Base-by-base conservation (phyloP, 2,329 filamentous ascomycete genomes). In the Nemania sp. region DNA sequence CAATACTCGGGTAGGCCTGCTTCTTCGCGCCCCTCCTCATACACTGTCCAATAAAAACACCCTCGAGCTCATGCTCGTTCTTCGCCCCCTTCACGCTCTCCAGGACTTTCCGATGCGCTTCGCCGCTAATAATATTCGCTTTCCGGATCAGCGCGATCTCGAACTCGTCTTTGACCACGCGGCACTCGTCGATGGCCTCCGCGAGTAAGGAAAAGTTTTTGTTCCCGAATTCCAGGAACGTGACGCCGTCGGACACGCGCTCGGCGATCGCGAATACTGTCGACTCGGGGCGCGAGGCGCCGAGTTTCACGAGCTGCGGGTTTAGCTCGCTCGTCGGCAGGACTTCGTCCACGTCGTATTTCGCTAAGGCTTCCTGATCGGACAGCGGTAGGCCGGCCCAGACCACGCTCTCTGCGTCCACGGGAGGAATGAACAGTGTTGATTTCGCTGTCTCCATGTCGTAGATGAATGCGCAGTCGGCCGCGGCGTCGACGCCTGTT, bases 311-410 rank as follows among this genome's bases (percentile, higher is more conserved):
- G 17, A 92, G 79, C n/a, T 81, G 80, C n/a, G 83, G 75, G 70
- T 94, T 92, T 63, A 96, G 77, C 39, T 94, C 87, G 47, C 82
- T 83, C 8, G 86, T 87, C 57, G 84, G 84, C 53, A 82, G 80
- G 59, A 93, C 90, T 30, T 83, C 77, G 69, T 97, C 93, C 59
- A 95, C 83, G 61, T 96, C 90, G 74, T 90, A 97, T 60, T 82
- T 80, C 42, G 82, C 74, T 56, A 88, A 75, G 6, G 93, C 93
- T 67, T 97, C 88, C 36, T 88, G 80, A 28, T 81, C 75, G 30
- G 86, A 89, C 56, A 95, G 77, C 0, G 93, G 94, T 14, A 97
- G 80, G 11, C 94, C 94, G 23, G 88, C 89, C 93, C 93, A 99
- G 68, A 97, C 90, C 54, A 97, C 91, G 49, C 86, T 86, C 37